Percentiles rank a stretch among this genome's conserved stretches.
These are phyloP conservation scores for Picea sitchensis DNA, from an alignment of 75 land plant species.

Conservation along the genomic window DNA sequence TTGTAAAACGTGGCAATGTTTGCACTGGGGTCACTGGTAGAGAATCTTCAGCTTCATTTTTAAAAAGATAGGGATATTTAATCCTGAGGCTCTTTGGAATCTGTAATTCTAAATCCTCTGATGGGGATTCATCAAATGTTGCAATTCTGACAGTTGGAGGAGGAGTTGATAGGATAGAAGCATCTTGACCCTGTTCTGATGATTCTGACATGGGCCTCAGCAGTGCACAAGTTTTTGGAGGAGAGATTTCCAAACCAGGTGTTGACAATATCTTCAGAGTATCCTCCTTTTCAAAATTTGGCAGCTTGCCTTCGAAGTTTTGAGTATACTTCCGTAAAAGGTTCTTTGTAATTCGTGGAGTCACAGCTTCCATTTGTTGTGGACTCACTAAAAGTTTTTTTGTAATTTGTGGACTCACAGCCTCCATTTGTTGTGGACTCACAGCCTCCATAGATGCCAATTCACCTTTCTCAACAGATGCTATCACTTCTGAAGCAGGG, in stretches of 20 bases:
- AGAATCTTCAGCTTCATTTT: not conserved
- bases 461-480: conserved; percentile 1
- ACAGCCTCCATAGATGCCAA: not conserved
- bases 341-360: conserved; percentile 12
- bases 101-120: not conserved
- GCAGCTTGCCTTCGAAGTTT: not conserved
- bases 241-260: conserved; percentile 43
- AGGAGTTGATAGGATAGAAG: not conserved
- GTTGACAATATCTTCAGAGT: conserved; percentile 25
- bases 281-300: conserved; percentile 2
- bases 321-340: not conserved
- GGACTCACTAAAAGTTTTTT: not conserved
- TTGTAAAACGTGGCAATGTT: conserved; percentile 28
- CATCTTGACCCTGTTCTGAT: not conserved
- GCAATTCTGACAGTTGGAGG: not conserved
- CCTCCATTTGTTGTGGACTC: not conserved
- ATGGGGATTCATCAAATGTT: conserved; percentile 12
- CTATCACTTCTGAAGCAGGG: not conserved
- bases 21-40: conserved; percentile 9
- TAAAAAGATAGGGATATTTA: conserved; percentile 33
- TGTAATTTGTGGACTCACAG: conserved; percentile 9
- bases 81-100: conserved; percentile 24
- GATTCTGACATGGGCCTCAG: conserved; percentile 40
- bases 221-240: conserved; percentile 38
- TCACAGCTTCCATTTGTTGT: not conserved